These are phyloP conservation scores for Macrophomina pseudophaseolina DNA, from an alignment of 2,329 filamentous ascomycete species.

Conservation along the genomic window DNA sequence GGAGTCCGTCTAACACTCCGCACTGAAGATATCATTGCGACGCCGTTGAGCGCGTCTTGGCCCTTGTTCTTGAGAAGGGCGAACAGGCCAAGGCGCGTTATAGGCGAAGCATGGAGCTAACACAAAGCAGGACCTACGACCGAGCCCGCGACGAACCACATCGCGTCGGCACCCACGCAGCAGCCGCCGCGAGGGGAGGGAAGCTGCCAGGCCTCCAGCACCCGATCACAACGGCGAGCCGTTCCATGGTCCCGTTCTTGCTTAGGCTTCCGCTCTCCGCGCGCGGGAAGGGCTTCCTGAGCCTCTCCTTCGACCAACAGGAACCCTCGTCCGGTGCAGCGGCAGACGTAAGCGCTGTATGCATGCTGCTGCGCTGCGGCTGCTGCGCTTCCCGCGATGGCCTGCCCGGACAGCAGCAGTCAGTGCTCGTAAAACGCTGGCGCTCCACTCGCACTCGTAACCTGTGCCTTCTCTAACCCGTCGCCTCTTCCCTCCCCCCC, in stretches of 20 bases:
- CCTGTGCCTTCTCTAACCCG: background rate
- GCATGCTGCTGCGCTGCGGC: background rate
- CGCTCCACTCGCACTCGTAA: background rate
- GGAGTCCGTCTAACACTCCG: background rate
- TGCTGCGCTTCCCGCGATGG: constrained; percentile 1
- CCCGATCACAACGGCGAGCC: constrained; percentile 16
- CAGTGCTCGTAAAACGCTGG: background rate
- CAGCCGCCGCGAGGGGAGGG: background rate
- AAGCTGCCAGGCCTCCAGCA: constrained; percentile 1
- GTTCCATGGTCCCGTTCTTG: constrained; percentile 7
- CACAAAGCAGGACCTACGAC: constrained; percentile 4
- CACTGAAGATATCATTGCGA: background rate
- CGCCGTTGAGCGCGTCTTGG: background rate
- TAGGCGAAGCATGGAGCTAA: constrained; percentile 8
- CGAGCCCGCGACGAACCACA: constrained; percentile 11
- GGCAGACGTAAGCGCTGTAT: constrained; percentile 4
- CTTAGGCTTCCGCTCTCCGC: constrained; percentile 11
- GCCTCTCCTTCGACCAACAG: background rate
- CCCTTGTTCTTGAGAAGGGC: background rate
- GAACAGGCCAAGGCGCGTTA: constrained; percentile 1
- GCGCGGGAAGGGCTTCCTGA: constrained; percentile 7
- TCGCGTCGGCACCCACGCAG: background rate
- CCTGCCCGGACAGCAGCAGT: background rate
- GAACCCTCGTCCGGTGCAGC: background rate
- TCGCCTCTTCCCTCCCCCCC: background rate